phyloP scores from a whole-genome alignment of 192 early-diverging fungal genomes.

The Entophlyctis luteolus region DNA sequence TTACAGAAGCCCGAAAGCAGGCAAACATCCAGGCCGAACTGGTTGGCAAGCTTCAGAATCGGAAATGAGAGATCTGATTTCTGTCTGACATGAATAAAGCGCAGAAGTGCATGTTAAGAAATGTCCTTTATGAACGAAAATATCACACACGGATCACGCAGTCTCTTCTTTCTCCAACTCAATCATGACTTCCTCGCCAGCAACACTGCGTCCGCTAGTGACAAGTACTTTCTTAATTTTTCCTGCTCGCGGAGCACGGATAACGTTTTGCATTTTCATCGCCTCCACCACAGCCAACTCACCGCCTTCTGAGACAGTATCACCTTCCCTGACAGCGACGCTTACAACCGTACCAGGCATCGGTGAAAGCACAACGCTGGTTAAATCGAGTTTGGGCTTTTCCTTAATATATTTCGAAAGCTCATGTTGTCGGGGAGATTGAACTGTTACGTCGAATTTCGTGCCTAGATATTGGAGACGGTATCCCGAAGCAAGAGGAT shows the following conservation, averaged over 20 bases:
- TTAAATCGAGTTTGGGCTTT: constrained; percentile 68
- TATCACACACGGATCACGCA: background rate
- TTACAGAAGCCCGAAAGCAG: constrained; percentile 72
- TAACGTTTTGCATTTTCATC: constrained; percentile 94
- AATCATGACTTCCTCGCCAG: constrained; percentile 60
- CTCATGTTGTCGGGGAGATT: constrained; percentile 58
- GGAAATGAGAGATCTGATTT: too few species aligned
- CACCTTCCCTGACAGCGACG: constrained; percentile 74
- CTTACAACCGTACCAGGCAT: constrained; percentile 91
- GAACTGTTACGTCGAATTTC: constrained; percentile 72
- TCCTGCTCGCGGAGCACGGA: constrained; percentile 73
- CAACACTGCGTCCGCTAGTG: constrained; percentile 66
- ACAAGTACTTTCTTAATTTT: constrained; percentile 76
- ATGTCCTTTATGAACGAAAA: too few species aligned
- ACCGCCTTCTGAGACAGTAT: constrained; percentile 73
- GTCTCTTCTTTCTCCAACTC: constrained; percentile 17
- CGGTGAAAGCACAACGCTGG: constrained; percentile 71
- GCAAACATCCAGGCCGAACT: constrained; percentile 73
- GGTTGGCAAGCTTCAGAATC: constrained; percentile 36
- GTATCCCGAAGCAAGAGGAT: constrained; percentile 71
- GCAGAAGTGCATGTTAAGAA: too few species aligned
- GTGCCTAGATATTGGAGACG: constrained; percentile 78
- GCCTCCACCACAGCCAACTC: constrained; percentile 89
- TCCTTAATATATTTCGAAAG: constrained; percentile 70
- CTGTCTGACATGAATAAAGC: too few species aligned